Percentiles rank a stretch among this genome's conserved stretches.
phyloP scores from a whole-genome alignment of 495 filamentous ascomycete genomes.

The Cercophora sp. region DNA sequence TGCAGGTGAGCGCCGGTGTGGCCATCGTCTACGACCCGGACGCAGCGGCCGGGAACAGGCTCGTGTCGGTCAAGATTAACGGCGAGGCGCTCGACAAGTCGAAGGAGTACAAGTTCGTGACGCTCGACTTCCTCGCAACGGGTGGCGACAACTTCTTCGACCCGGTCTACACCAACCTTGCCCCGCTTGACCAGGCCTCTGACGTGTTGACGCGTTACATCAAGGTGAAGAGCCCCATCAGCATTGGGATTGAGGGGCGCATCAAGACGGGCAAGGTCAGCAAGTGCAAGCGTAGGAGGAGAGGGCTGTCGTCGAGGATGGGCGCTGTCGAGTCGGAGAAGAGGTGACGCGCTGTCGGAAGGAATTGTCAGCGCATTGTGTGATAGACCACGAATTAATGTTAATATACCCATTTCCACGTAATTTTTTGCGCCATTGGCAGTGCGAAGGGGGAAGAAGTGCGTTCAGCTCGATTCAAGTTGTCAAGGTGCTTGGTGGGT shows the following conservation, averaged over 20 bases:
- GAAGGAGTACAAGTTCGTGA: conserved; percentile 46
- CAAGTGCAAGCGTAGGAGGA: conserved; percentile 1
- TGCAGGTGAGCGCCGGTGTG: conserved; percentile 49
- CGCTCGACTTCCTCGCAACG: conserved; percentile 51
- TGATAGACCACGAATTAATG: no score
- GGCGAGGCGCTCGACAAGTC: conserved; percentile 33
- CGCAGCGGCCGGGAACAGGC: conserved; percentile 23
- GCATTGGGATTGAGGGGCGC: conserved; percentile 46
- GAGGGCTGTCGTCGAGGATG: no score
- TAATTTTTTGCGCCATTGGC: no score
- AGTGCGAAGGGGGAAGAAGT: no score
- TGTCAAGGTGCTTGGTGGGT: no score
- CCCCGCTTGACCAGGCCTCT: conserved; percentile 52
- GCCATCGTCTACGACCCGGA: conserved; percentile 43
- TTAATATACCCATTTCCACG: no score
- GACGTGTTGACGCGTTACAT: conserved; percentile 47
- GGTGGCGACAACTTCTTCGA: conserved; percentile 55
- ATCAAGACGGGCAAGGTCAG: conserved; percentile 23
- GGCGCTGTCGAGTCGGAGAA: no score
- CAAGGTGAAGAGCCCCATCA: conserved; percentile 37
- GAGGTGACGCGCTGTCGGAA: no score
- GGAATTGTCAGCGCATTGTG: no score
- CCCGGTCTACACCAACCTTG: conserved; percentile 34
- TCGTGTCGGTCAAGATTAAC: conserved; percentile 42
- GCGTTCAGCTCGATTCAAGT: no score